Percentiles rank a stretch among this genome's conserved stretches.
Evolutionary conservation across 148 eudicot species (phyloP).

Genomic region (Hydrangea macrophylla): DNA sequence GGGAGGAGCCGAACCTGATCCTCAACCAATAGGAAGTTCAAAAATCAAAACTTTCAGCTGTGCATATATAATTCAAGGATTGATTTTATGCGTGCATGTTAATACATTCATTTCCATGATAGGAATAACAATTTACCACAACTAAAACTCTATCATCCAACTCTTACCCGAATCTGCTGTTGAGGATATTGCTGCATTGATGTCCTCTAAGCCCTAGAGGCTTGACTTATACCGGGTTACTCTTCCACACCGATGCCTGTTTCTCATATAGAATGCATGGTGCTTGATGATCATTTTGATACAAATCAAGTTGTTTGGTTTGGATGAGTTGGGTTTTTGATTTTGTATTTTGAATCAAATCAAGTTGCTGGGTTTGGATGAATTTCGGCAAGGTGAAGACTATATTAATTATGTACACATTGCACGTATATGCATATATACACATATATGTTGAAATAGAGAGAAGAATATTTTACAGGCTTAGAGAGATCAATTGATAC

Average conservation of each 20-base stretch:
- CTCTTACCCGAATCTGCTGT: conserved; percentile 34
- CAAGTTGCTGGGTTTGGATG: not conserved
- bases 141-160: conserved; percentile 8
- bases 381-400: not conserved
- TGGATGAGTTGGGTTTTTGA: too few species aligned
- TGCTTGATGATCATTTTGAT: not conserved
- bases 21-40: not conserved
- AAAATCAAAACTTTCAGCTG: not conserved
- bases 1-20: too few species aligned
- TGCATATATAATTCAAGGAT: not conserved
- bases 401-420: not conserved
- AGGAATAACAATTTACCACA: conserved; percentile 1
- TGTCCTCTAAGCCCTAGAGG: conserved; percentile 23
- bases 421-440: not conserved
- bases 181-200: conserved; percentile 26
- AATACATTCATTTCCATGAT: not conserved
- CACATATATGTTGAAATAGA: too few species aligned
- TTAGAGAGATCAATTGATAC: too few species aligned
- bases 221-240: conserved; percentile 4
- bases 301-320: not conserved
- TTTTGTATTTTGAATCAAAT: not conserved
- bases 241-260: not conserved
- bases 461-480: too few species aligned
- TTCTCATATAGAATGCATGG: not conserved
- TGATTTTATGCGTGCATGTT: not conserved